Evolutionary conservation across 1,284 basidiomycete species (phyloP).

Genomic region (Trametes versicolor): DNA sequence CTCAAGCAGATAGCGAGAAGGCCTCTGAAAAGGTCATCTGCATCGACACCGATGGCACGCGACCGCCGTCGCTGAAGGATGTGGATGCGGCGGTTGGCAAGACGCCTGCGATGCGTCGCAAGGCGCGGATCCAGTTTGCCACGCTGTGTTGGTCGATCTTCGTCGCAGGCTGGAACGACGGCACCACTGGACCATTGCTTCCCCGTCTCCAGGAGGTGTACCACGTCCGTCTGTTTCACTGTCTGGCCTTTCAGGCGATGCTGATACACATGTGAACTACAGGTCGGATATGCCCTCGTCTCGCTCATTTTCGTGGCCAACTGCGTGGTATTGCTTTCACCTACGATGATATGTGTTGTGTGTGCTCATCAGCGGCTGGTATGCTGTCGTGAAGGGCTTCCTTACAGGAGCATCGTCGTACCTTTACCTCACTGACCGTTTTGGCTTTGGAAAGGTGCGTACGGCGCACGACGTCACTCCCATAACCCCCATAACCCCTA

Average conservation of each 20-base stretch:
- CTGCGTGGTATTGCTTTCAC: slow-evolving; percentile 53
- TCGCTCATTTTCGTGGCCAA: slow-evolving; percentile 66
- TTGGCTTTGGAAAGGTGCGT: slow-evolving; percentile 65
- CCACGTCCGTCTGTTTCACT: slow-evolving; percentile 42
- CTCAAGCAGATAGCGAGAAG: not conserved
- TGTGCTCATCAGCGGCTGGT: not conserved
- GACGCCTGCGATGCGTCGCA: slow-evolving; percentile 31
- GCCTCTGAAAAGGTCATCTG: not conserved
- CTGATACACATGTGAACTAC: not conserved
- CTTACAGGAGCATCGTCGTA: slow-evolving; percentile 57
- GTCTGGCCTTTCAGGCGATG: no score
- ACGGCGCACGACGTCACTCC: not conserved
- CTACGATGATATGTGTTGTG: not conserved
- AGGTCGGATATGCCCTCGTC: slow-evolving; percentile 57
- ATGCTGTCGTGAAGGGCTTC: slow-evolving; percentile 50
- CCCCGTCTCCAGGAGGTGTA: slow-evolving; percentile 66
- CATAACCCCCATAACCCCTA: no score
- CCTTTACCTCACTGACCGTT: slow-evolving; percentile 57
- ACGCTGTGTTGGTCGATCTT: slow-evolving; percentile 54
- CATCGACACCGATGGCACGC: not conserved
- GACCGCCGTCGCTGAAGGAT: not conserved
- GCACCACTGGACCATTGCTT: slow-evolving; percentile 65
- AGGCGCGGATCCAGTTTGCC: slow-evolving; percentile 48
- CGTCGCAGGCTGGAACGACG: slow-evolving; percentile 70
- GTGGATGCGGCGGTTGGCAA: not conserved